Conservation (phyloP, 1,284 basidiomycete genomes). For the Trichosporon coremiiforme region DNA sequence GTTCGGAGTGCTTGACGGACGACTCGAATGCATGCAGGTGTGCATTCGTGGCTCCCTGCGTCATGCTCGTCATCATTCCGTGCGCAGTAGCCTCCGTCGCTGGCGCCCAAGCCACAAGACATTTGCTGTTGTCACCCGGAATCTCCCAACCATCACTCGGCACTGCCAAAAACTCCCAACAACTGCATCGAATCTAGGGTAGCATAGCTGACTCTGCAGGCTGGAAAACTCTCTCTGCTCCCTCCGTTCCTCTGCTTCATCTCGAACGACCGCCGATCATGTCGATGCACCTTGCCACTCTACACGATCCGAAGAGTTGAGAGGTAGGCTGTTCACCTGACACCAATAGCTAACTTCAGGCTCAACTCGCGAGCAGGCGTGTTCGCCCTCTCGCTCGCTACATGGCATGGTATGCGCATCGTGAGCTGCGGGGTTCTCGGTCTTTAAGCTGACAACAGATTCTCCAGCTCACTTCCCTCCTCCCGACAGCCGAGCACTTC, state of each 20-base stretch:
- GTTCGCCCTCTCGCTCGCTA: constrained; percentile 88
- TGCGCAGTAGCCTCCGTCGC: neutral
- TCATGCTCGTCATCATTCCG: neutral
- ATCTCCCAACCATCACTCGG: neutral
- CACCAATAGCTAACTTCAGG: constrained; percentile 29
- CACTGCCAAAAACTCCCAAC: neutral
- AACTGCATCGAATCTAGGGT: no score
- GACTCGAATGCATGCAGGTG: neutral
- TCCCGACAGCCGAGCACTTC: constrained; percentile 92
- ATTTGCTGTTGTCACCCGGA: neutral
- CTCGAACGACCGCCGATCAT: constrained; percentile 88
- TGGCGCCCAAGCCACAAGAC: neutral
- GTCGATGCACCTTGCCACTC: constrained; percentile 86
- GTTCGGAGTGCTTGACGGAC: neutral
- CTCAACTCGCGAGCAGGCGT: constrained; percentile 88
- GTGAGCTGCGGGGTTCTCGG: constrained; percentile 63
- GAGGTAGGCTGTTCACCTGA: constrained; percentile 61
- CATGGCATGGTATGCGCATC: constrained; percentile 95
- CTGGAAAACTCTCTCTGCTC: constrained; percentile 85
- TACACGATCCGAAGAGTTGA: constrained; percentile 93
- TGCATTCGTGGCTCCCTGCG: constrained; percentile 2
- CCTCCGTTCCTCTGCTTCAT: constrained; percentile 89
- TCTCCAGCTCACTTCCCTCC: constrained; percentile 89
- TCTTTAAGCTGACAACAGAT: constrained; percentile 63
- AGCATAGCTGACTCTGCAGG: constrained; percentile 59